phyloP scores from a whole-genome alignment of 2,329 filamentous ascomycete species.

The Colletotrichum tanaceti region DNA sequence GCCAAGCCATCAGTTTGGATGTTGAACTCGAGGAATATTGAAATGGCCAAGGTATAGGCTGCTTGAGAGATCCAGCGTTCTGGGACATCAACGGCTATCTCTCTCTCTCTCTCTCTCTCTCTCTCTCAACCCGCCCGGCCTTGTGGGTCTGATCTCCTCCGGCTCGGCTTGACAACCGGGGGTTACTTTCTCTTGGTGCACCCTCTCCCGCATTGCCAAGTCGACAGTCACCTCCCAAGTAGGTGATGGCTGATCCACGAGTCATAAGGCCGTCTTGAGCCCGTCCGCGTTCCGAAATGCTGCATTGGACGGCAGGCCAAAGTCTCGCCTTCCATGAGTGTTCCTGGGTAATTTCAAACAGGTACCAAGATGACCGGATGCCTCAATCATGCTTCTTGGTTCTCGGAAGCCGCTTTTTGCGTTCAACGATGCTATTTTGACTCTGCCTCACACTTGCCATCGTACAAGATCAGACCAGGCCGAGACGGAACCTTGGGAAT shows the following conservation, averaged over 20 bases:
- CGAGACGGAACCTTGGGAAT: slow-evolving; percentile 22
- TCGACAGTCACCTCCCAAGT: slow-evolving; percentile 15
- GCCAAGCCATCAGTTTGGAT: slow-evolving; percentile 38
- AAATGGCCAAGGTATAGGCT: background rate
- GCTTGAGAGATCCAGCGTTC: background rate
- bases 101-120: no score
- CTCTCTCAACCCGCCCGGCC: background rate
- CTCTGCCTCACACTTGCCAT: background rate
- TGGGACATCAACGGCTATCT: background rate
- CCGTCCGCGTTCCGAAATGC: slow-evolving; percentile 2
- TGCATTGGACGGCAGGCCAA: no score
- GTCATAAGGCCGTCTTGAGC: slow-evolving; percentile 20
- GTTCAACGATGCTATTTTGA: background rate
- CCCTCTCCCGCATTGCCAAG: slow-evolving; percentile 21
- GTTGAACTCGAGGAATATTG: background rate
- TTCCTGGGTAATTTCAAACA: background rate
- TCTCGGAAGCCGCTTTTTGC: background rate
- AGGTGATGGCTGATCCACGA: slow-evolving; percentile 25
- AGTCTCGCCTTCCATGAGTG: slow-evolving; percentile 11
- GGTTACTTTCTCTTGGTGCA: background rate
- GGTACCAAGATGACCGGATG: background rate
- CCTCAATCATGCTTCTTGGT: background rate
- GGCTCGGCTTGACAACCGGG: slow-evolving; percentile 23
- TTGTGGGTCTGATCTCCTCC: background rate
- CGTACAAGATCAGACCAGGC: background rate